Evolutionary conservation across 2,329 filamentous ascomycete genomes (phyloP).

Genomic region (Botrytis medusae): DNA sequence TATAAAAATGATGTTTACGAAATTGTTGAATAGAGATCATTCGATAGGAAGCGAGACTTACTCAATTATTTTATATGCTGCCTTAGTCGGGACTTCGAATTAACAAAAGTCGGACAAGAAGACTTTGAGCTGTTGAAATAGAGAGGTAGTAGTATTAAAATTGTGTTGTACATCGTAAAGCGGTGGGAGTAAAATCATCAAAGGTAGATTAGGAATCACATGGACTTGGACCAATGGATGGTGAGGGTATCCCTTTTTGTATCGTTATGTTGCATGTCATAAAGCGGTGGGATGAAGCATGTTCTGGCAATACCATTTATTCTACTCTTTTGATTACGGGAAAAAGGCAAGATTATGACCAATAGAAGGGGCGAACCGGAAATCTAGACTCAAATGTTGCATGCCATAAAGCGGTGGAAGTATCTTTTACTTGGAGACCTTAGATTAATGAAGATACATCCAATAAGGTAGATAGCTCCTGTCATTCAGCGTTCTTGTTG

Average conservation of each 20-base stretch:
- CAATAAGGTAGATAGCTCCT: neutral
- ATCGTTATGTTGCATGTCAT: neutral
- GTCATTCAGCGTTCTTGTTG: neutral
- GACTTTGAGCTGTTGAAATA: neutral
- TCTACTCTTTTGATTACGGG: neutral
- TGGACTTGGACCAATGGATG: neutral
- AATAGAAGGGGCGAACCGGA: neutral
- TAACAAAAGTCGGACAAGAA: neutral
- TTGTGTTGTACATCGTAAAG: neutral
- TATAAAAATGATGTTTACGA: no score
- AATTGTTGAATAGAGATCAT: neutral
- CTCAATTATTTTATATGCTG: accelerated
- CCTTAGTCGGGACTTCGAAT: neutral
- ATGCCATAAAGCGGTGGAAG: neutral
- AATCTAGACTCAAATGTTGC: neutral
- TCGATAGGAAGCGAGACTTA: neutral
- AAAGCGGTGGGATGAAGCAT: neutral
- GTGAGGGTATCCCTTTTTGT: neutral
- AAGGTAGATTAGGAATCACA: neutral
- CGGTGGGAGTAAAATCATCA: neutral
- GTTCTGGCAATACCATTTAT: neutral
- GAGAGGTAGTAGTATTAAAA: neutral
- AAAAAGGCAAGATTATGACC: neutral
- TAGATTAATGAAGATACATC: neutral
- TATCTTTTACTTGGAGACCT: neutral